phyloP scores from a whole-genome alignment of 495 filamentous ascomycete species.

The Aspergillus saccharolyticus region DNA sequence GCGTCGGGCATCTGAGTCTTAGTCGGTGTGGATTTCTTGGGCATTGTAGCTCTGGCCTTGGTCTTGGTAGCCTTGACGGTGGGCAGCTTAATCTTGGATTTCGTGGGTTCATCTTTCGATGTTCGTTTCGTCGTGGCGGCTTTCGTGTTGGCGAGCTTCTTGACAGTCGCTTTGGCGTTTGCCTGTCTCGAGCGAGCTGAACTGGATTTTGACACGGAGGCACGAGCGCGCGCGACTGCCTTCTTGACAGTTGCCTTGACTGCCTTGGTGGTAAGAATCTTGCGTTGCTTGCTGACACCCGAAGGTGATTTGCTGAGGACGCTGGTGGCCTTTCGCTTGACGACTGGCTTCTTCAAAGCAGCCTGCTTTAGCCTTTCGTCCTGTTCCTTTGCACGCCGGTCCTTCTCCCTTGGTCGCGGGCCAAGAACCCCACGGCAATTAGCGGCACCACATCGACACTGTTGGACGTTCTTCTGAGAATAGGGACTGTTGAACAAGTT shows the following conservation, averaged over 20 bases:
- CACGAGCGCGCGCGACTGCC: slow-evolving; percentile 25
- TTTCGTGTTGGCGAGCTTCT: slow-evolving; percentile 5
- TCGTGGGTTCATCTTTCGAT: slow-evolving; percentile 16
- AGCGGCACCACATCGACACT: slow-evolving; percentile 72
- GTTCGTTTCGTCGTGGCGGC: slow-evolving; percentile 17
- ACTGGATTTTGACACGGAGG: slow-evolving; percentile 14
- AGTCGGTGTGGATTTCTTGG: slow-evolving; percentile 8
- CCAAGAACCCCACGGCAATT: slow-evolving; percentile 77
- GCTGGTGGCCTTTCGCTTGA: slow-evolving; percentile 28
- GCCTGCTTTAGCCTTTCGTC: slow-evolving; percentile 18
- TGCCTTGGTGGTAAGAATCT: slow-evolving; percentile 27
- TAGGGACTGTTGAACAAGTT: slow-evolving; percentile 48
- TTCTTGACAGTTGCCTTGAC: slow-evolving; percentile 38
- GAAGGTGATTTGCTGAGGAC: slow-evolving; percentile 21
- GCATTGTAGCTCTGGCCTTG: slow-evolving; percentile 15
- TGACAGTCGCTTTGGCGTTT: background rate
- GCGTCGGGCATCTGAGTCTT: slow-evolving; percentile 5
- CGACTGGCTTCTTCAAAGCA: background rate
- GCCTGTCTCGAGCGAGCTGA: slow-evolving; percentile 8
- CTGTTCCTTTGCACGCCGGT: slow-evolving; percentile 39
- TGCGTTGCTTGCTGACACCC: slow-evolving; percentile 33
- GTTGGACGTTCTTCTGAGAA: slow-evolving; percentile 74
- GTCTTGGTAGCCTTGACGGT: slow-evolving; percentile 24
- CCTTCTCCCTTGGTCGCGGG: slow-evolving; percentile 58
- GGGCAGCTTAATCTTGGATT: slow-evolving; percentile 26